A percentile compares a stretch with the other conserved stretches of the same genome.
phyloP scores from a whole-genome alignment of 2,329 filamentous ascomycete species.

The Penicillium sclerotigenum region DNA sequence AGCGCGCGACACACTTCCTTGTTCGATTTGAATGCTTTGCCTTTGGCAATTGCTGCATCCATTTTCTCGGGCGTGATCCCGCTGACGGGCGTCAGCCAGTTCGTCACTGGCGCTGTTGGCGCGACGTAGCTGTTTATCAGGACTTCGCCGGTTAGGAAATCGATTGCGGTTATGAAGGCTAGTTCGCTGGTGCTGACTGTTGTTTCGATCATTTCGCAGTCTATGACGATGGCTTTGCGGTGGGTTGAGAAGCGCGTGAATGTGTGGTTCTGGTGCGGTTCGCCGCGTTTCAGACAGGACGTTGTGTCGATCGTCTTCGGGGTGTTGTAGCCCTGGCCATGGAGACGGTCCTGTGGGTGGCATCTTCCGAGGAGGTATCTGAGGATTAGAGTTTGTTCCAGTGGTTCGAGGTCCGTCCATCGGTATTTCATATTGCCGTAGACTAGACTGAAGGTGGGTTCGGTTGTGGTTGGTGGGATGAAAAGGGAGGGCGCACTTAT shows the following conservation, averaged over 20 bases:
- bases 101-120: not conserved
- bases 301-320: not conserved
- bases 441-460: not conserved
- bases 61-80: not conserved
- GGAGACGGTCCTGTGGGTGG: not conserved
- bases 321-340: not conserved
- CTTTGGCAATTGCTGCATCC: not conserved
- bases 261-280: not conserved
- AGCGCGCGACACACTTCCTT: not conserved
- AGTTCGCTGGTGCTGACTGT: not conserved
- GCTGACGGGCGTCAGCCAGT: not conserved
- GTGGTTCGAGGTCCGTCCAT: not conserved
- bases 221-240: not conserved
- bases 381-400: not conserved
- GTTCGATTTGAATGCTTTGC: not conserved
- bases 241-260: not conserved
- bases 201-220: not conserved
- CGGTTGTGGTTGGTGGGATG: not conserved
- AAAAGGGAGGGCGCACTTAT: fast-evolving
- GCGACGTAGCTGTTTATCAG: not conserved
- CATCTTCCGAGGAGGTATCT: not conserved
- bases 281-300: not conserved
- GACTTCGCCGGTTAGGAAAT: not conserved
- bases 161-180: not conserved
- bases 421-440: not conserved